phyloP scores from a whole-genome alignment of 345 rosid genomes.

The Populus nigra region DNA sequence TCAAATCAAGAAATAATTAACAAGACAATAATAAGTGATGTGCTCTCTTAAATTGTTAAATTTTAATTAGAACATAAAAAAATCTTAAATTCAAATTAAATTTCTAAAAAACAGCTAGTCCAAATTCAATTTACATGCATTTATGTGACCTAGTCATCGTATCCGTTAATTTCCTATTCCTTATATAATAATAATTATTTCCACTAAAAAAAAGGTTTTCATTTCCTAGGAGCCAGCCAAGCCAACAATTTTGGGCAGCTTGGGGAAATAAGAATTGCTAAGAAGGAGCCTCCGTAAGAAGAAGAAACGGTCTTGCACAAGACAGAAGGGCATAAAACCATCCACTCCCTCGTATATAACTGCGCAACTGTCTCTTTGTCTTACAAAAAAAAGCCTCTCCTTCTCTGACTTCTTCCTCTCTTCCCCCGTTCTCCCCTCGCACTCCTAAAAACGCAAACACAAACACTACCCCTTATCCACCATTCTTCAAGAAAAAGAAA shows the following conservation, averaged over 20 bases:
- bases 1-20: background rate
- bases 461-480: background rate
- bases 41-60: background rate
- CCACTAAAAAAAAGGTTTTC: background rate
- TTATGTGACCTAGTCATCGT: background rate
- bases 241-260: background rate
- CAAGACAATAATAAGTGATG: accelerated
- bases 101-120: background rate
- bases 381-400: background rate
- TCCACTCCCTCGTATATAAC: constrained; percentile 17
- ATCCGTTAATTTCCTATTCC: background rate
- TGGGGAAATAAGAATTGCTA: background rate
- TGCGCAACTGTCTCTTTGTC: background rate
- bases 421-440: background rate
- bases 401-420: background rate
- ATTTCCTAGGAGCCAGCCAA: background rate
- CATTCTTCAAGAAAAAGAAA: background rate
- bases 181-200: background rate
- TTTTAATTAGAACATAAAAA: background rate
- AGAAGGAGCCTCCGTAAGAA: background rate
- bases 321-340: constrained; percentile 1
- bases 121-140: background rate
- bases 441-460: background rate
- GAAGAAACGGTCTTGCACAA: constrained; percentile 20
- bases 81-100: background rate